Base-by-base conservation (phyloP, 2,329 filamentous ascomycete genomes). In the Chrysoporthe puriensis region DNA sequence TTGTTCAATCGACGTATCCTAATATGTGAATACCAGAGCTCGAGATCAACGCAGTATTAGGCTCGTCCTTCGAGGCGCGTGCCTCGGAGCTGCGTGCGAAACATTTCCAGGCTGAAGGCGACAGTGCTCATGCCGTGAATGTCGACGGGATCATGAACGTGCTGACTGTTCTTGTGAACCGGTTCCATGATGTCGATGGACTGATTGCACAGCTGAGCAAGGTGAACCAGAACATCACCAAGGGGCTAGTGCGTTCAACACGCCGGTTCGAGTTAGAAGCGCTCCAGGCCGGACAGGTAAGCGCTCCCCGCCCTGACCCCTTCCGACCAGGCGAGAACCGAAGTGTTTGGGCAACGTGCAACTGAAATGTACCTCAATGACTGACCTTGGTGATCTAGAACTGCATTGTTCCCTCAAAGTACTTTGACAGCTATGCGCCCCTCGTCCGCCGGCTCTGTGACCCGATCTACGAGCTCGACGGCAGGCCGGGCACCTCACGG, bases 231-330 rank as follows among this genome's bases (percentile, higher is more conserved):
- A 77, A 76, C 16, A 74, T 83, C 62, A 73, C 73, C 42, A 73
- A 72, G n/a, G 79, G 79, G 9, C 74, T 73, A 54, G 76, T 83
- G 26, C 73, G 71, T 16, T 83, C 80, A 18, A 76, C 81, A 21
- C 80, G 85, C 16, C 80, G 79, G 58, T 74, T 85, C 1, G 85
- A 88, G 73, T 74, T 88, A 21, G 83, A 86, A 67, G 72, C 86
- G 4, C 78, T 87, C 62, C 79, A 83, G 64, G 79, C 79, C 14
- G 85, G 84, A 71, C 85, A 82, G 79, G 84, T 86, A 72, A 73
- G 78, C 43, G 8, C 16, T 67, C n/a, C n/a, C 18, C 40, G 13
- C 21, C 34, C 42, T 2, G 2, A 34, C 42, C 18, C 18, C 43
- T 18, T n/a, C 21, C 11, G 5, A n/a, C 46, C 46, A n/a, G 5